phyloP scores from a whole-genome alignment of 352 stramenopile genomes.

The Globisporangium irregulare region DNA sequence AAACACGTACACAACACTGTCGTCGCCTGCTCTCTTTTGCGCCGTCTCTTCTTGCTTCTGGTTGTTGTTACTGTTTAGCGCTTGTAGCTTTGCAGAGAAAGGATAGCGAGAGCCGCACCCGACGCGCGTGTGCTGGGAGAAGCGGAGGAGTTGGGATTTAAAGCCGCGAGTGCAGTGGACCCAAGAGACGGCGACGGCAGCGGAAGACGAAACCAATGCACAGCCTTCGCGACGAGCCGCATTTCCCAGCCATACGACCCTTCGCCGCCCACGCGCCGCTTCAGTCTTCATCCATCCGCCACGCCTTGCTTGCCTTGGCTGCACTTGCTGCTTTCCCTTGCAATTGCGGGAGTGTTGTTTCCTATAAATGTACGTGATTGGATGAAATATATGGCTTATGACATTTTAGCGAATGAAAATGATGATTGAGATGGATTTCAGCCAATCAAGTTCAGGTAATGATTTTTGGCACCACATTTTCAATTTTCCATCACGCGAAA shows the following conservation, averaged over 20 bases:
- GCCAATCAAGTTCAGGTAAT: not conserved
- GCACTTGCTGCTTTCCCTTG: not conserved
- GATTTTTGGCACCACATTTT: not conserved
- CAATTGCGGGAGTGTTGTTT: not conserved
- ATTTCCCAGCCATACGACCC: not conserved
- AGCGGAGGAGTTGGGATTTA: slow-evolving; percentile 7
- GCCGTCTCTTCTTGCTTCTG: not conserved
- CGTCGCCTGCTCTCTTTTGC: not conserved
- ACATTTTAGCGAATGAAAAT: not conserved
- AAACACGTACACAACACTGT: not conserved
- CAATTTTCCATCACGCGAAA: not conserved
- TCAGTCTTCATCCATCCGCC: not conserved
- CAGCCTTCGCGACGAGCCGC: slow-evolving; percentile 3
- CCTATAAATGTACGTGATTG: not conserved
- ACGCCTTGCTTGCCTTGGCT: not conserved
- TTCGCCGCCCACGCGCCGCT: slow-evolving; percentile 3
- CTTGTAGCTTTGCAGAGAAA: slow-evolving; percentile 11
- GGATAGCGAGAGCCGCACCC: not conserved
- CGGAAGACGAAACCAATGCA: slow-evolving; percentile 2
- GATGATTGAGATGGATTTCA: not conserved
- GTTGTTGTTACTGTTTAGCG: not conserved
- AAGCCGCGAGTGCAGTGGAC: slow-evolving; percentile 2
- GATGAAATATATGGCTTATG: not conserved
- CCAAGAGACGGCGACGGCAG: not conserved
- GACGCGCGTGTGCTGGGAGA: not conserved